phyloP scores from a whole-genome alignment of 306 rosid species.

The Medicago arabica region DNA sequence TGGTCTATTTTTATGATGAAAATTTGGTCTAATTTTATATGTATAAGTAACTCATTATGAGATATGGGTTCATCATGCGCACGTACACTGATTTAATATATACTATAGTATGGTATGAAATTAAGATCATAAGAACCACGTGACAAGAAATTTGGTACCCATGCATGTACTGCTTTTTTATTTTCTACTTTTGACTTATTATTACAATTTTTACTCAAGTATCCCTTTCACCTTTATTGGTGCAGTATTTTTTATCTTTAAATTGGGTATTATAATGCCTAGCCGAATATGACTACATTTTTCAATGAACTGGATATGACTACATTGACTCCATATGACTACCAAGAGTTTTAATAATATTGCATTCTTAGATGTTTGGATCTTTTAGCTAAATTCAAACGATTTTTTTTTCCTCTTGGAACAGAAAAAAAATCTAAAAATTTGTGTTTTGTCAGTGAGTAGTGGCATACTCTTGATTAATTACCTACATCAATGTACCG shows the following conservation, averaged over 20 bases:
- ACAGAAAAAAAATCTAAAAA: not conserved
- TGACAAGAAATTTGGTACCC: not conserved
- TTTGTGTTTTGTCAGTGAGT: too few species aligned
- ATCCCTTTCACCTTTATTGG: not conserved
- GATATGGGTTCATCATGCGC: slow-evolving; percentile 7
- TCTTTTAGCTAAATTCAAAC: not conserved
- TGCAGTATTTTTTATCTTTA: not conserved
- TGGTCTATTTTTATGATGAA: too few species aligned
- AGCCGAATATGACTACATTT: not conserved
- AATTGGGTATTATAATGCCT: not conserved
- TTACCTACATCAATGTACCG: too few species aligned
- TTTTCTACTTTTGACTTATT: not conserved
- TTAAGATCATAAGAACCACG: slow-evolving; percentile 2
- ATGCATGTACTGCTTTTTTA: too few species aligned
- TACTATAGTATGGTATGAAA: not conserved
- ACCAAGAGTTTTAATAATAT: not conserved
- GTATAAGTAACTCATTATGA: not conserved
- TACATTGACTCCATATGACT: not conserved
- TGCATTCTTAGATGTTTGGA: too few species aligned
- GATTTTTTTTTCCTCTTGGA: not conserved
- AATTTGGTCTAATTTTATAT: not conserved
- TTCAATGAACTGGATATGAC: too few species aligned
- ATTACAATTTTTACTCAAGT: not conserved
- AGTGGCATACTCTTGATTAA: too few species aligned
- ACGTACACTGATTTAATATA: slow-evolving; percentile 10